Evolutionary conservation across 306 rosid species (phyloP), one percentile per base, ranked within the genome.

Genomic region (Castanea mollissima): DNA sequence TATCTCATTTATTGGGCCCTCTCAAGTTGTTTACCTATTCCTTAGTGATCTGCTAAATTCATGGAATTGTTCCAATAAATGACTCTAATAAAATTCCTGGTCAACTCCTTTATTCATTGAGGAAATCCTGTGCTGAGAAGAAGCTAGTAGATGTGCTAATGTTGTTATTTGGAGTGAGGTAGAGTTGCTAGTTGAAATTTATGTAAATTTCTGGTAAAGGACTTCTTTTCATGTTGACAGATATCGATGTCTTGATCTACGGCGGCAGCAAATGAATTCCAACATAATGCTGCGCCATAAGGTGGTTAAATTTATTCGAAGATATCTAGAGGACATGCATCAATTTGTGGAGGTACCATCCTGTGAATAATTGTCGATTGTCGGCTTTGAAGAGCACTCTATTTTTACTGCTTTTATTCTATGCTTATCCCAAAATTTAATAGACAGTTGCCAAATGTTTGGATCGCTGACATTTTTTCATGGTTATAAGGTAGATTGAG

Each of bases 401-500:
- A 29, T 23, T 52, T 23, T 7, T 27, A 73, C 55, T 25, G 21
- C 19, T 8, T 19, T 0, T 29, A 11, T 59, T 59, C 32, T 12
- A 59, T 11, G 5, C 65, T 3, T 18, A 5, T 59, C 29, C 32
- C 25, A 20, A 59, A 59, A 59, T 12, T 21, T 59, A 23, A 59
- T 20, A 21, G 6, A 58, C 10, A 21, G 12, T 13, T 59, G 8
- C 6, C 13, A 2, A 3, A 21, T 21, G 13, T 59, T 31, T 65
- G 51, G 44, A 38, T 18, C 73, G 69, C 88, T 84, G 80, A 89
- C 85, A 38, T 78, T 85, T 59, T 77, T 78, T 84, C 85, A 68
- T 90, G 88, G 81, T 91, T 86, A 86, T 76, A 92, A 92, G 99
- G 93, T 85, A 95, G 99, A 90, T 95, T 90, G 99, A 95, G 91